Percentiles rank a stretch among this genome's conserved stretches.
Evolutionary conservation across 495 filamentous ascomycete genomes (phyloP).

Genomic region (Sphaerosporella brunnea): DNA sequence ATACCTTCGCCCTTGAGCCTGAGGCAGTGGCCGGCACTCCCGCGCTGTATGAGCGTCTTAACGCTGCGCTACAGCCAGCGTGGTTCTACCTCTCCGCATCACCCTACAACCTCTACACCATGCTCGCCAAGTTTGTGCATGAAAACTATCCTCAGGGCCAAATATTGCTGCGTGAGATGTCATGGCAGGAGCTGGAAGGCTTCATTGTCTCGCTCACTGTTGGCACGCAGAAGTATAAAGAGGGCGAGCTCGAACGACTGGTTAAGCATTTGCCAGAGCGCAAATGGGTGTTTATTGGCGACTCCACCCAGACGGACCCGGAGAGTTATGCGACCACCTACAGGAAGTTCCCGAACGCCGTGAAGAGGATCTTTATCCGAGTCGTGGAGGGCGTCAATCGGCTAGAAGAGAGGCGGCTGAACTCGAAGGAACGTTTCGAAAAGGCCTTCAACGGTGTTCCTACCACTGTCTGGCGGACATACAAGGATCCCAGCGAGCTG

Average conservation of each 20-base stretch:
- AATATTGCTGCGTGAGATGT: constrained; percentile 65
- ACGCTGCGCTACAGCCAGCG: constrained; percentile 40
- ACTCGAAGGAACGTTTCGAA: constrained; percentile 55
- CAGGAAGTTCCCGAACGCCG: constrained; percentile 47
- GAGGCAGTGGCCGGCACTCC: constrained; percentile 64
- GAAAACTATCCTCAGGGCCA: constrained; percentile 58
- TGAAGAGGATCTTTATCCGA: constrained; percentile 64
- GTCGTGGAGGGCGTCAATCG: constrained; percentile 61
- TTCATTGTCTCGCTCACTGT: constrained; percentile 61
- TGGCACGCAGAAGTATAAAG: constrained; percentile 74
- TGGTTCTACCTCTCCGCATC: constrained; percentile 93
- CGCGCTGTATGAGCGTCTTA: constrained; percentile 55
- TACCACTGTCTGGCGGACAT: constrained; percentile 54
- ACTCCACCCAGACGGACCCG: constrained; percentile 81
- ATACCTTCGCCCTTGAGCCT: constrained; percentile 64
- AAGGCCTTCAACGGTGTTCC: constrained; percentile 65
- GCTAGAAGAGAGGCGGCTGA: constrained; percentile 51
- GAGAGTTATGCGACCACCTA: constrained; percentile 73
- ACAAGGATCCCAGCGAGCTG: constrained; percentile 54
- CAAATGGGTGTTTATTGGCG: constrained; percentile 69
- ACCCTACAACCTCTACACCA: constrained; percentile 85
- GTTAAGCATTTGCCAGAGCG: constrained; percentile 55
- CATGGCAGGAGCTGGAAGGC: constrained; percentile 72
- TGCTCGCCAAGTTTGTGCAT: constrained; percentile 56
- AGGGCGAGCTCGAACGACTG: constrained; percentile 60